phyloP scores from a whole-genome alignment of 495 filamentous ascomycete genomes.

The Neurospora sp. region DNA sequence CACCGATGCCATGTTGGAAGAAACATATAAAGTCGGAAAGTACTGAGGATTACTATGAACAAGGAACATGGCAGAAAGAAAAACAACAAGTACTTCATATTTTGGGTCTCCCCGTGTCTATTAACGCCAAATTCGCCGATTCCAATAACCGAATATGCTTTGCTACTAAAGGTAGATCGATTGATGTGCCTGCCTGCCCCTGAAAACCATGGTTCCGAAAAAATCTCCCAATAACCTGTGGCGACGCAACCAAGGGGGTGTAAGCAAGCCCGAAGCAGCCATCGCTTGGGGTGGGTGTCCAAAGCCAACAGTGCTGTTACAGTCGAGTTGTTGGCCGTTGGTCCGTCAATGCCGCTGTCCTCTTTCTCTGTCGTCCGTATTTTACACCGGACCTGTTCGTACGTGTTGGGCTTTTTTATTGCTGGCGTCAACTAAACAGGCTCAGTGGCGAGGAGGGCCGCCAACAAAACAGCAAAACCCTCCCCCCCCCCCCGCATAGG shows the following conservation, averaged over 20 bases:
- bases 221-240: background rate
- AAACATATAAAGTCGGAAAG: background rate
- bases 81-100: background rate
- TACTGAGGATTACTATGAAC: background rate
- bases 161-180: background rate
- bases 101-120: conserved; percentile 10
- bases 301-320: background rate
- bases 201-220: background rate
- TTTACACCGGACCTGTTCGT: background rate
- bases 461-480: background rate
- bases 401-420: background rate
- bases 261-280: background rate
- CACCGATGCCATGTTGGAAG: too few relatives aligned
- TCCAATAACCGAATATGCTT: conserved; percentile 6
- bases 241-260: background rate
- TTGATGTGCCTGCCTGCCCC: background rate
- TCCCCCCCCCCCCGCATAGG: background rate
- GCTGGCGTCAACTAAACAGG: background rate
- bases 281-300: background rate
- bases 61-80: background rate
- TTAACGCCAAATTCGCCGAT: conserved; percentile 17
- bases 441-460: background rate
- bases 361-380: background rate
- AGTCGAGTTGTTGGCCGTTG: background rate
- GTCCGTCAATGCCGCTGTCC: background rate